Percentiles rank a stretch among this genome's conserved stretches.
phyloP scores from a whole-genome alignment of 495 filamentous ascomycete genomes.

The Talaromyces nanjingensis region DNA sequence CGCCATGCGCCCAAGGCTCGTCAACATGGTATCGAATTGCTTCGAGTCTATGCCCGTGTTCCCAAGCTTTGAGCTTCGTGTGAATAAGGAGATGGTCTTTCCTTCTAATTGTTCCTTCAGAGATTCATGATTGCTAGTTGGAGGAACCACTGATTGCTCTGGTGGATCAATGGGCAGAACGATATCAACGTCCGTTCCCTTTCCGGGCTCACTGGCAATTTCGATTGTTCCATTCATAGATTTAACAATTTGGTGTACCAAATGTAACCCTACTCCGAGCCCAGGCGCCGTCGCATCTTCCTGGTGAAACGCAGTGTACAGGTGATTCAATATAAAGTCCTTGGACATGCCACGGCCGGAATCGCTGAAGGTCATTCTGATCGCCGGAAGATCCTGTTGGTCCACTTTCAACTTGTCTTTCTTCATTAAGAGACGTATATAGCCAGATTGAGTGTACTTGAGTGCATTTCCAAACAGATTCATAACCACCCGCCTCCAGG shows the following conservation, averaged over 20 bases:
- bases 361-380: background rate
- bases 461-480: background rate
- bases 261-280: background rate
- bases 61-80: background rate
- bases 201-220: background rate
- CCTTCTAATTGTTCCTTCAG: background rate
- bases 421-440: background rate
- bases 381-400: background rate
- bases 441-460: background rate
- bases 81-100: background rate
- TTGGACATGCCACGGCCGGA: background rate
- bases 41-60: background rate
- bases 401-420: background rate
- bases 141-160: background rate
- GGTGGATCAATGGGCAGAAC: background rate
- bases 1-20: constrained; percentile 17
- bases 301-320: background rate
- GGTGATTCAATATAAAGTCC: background rate
- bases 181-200: background rate
- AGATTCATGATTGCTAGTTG: background rate
- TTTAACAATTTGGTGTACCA: background rate
- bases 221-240: background rate
- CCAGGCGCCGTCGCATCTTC: background rate
- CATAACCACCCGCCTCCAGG: background rate
- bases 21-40: constrained; percentile 13